A percentile compares a stretch with the other conserved stretches of the same genome.
These are phyloP conservation scores for Phytophthora chlamydospora DNA, from an alignment of 352 stramenopile genomes.

Conservation along the genomic window DNA sequence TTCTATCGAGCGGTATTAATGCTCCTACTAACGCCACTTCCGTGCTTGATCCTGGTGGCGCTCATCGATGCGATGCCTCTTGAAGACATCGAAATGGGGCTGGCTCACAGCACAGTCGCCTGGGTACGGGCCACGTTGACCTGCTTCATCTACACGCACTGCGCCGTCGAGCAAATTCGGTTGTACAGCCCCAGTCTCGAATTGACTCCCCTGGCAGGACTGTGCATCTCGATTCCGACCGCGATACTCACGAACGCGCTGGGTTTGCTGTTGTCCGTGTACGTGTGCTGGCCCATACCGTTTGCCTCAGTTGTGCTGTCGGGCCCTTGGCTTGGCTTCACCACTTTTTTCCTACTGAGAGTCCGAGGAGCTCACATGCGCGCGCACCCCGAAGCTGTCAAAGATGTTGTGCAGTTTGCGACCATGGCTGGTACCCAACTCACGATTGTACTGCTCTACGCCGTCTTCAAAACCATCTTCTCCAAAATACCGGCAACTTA, in stretches of 20 bases:
- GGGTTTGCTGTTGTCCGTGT: slow-evolving; percentile 1
- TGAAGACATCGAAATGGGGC: slow-evolving; percentile 5
- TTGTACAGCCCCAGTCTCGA: slow-evolving; percentile 28
- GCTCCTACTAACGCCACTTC: slow-evolving; percentile 15
- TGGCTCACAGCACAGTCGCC: slow-evolving; percentile 6
- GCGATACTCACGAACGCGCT: slow-evolving; percentile 12
- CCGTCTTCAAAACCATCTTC: slow-evolving; percentile 16
- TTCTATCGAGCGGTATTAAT: slow-evolving; percentile 5
- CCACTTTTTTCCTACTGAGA: slow-evolving; percentile 18
- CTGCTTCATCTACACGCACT: slow-evolving; percentile 31
- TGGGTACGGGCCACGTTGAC: slow-evolving; percentile 19
- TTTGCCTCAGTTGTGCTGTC: slow-evolving; percentile 18
- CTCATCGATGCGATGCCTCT: slow-evolving; percentile 26
- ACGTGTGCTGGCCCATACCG: slow-evolving; percentile 24
- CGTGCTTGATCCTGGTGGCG: slow-evolving; percentile 19
- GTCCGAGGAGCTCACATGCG: slow-evolving; percentile 20
- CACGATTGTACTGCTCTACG: slow-evolving; percentile 15
- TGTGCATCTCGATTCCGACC: slow-evolving; percentile 20
- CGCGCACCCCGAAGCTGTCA: slow-evolving; percentile 16
- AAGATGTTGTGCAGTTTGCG: slow-evolving; percentile 24
- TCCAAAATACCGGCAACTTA: slow-evolving; percentile 12
- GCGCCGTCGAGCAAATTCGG: slow-evolving; percentile 26
- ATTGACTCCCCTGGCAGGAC: not conserved
- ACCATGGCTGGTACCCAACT: slow-evolving; percentile 18
- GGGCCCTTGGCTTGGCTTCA: slow-evolving; percentile 23